Conservation (phyloP, 768 basidiomycete genomes). For the Trametes elegans region DNA sequence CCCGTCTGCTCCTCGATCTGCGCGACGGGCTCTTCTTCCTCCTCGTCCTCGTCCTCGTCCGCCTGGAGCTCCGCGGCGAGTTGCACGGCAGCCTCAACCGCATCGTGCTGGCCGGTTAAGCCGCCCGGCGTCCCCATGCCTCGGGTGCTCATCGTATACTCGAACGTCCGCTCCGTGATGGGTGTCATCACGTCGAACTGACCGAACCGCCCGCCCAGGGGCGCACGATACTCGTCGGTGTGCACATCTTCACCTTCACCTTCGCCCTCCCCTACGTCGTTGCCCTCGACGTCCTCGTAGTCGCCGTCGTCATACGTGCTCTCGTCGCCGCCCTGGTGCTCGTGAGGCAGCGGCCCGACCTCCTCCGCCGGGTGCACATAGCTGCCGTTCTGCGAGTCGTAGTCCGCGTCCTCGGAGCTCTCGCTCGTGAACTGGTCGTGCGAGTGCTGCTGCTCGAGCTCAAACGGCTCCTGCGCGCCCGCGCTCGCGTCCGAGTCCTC, state of each 20-base stretch:
- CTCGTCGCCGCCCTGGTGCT: slow-evolving; percentile 14
- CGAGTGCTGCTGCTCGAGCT: slow-evolving; percentile 4
- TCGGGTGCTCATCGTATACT: slow-evolving; percentile 70
- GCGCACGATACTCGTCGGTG: slow-evolving; percentile 34
- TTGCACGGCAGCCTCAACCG: slow-evolving; percentile 50
- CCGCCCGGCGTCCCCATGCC: slow-evolving; percentile 29
- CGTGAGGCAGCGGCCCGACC: not conserved
- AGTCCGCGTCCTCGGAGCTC: slow-evolving; percentile 25
- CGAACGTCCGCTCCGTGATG: slow-evolving; percentile 92
- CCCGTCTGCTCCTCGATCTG: slow-evolving; percentile 59
- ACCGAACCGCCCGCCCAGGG: slow-evolving; percentile 75
- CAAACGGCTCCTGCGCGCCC: slow-evolving; percentile 4
- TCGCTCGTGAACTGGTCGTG: slow-evolving; percentile 16
- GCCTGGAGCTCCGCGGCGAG: slow-evolving; percentile 45
- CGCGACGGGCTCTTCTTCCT: slow-evolving; percentile 22
- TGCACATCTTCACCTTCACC: slow-evolving; percentile 25
- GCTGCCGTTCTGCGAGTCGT: slow-evolving; percentile 13
- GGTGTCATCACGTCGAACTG: slow-evolving; percentile 95
- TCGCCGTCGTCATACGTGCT: slow-evolving; percentile 10
- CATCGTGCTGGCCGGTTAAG: slow-evolving; percentile 31
- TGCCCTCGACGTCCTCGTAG: not conserved
- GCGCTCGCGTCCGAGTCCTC: slow-evolving; percentile 12
- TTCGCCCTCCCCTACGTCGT: slow-evolving; percentile 15
- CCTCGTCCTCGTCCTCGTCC: slow-evolving; percentile 31
- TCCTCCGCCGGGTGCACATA: not conserved